Base-by-base conservation (phyloP, 2,329 filamentous ascomycete species). In the Juglanconis juglandina region DNA sequence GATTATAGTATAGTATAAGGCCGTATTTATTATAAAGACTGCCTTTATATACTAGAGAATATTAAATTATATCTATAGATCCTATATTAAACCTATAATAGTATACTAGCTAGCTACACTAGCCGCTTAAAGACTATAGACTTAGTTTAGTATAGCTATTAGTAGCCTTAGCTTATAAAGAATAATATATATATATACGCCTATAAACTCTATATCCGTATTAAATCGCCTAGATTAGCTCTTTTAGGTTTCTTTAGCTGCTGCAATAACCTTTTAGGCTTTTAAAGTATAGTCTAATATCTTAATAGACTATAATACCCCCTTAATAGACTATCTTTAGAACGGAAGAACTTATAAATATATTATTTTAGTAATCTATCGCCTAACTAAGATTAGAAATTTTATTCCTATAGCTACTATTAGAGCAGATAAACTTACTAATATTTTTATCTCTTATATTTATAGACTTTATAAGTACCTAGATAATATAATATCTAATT, bases 401-500 rank as follows among this genome's bases (percentile, higher is more conserved):
- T 14, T 14, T 42, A 42, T 42, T 5, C 3, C 13, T 42, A 42
- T 42, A 13, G 7, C 14, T 13, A 5, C 11, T 1, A 4, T 42
- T 13, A 13, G 5, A 11, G 41, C 41, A 5, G 11, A 42, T 13
- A 13, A 42, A 4, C 13, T 42, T 42, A 14, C 13, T 13, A 14
- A 42, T 14, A 42, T 14, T 42, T 42, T 5, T 42, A 9, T 42
- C 5, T 11, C 8, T 13, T 5, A 14, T 11, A 14, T 42, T 5
- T 42, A 42, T 42, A 13, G 11, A 17, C 11, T 42, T 14, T 42
- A 42, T 14, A 13, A 14, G 9, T 14, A 14, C 41, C 41, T 42
- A 11, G 11, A 42, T 14, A 42, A 5, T 42, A 42, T 42, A 11
- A 35, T 54, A 46, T 68, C 66, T 35, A 64, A 70, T 53, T 70